phyloP scores from a whole-genome alignment of 2,329 filamentous ascomycete species.

The Cryphonectria japonica region DNA sequence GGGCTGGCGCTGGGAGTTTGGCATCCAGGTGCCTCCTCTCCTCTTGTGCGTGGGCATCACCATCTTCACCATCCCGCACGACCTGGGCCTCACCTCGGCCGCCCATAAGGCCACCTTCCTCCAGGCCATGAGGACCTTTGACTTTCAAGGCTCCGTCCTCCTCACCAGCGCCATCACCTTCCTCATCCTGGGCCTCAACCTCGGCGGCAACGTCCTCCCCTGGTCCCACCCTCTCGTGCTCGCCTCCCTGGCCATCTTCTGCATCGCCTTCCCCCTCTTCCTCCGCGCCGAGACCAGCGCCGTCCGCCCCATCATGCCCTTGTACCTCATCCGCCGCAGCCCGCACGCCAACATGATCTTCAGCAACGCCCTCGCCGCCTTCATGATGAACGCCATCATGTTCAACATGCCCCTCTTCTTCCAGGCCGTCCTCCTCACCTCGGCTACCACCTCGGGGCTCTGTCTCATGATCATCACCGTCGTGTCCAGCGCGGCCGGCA shows the following conservation, averaged over 20 bases:
- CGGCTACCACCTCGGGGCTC: slow-evolving; percentile 72
- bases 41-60: slow-evolving; percentile 51
- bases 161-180: slow-evolving; percentile 59
- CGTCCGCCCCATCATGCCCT: slow-evolving; percentile 62
- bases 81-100: slow-evolving; percentile 53
- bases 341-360: slow-evolving; percentile 64
- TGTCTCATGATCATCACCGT: slow-evolving; percentile 68
- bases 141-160: slow-evolving; percentile 57
- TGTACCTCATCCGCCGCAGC: slow-evolving; percentile 52
- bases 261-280: slow-evolving; percentile 53
- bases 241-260: slow-evolving; percentile 52
- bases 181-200: slow-evolving; percentile 63
- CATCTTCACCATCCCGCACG: slow-evolving; percentile 51
- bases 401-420: slow-evolving; percentile 76
- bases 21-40: slow-evolving; percentile 60
- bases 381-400: slow-evolving; percentile 58
- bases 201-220: slow-evolving; percentile 66
- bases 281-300: slow-evolving; percentile 56
- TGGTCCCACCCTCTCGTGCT: slow-evolving; percentile 65
- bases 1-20: slow-evolving; percentile 76
- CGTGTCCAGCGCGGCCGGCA: slow-evolving; percentile 57
- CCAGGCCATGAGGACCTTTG: slow-evolving; percentile 60
- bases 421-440: slow-evolving; percentile 72
- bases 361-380: slow-evolving; percentile 55
- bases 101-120: slow-evolving; percentile 46